Evolutionary conservation across 1,139 yeast genomes (phyloP).

Genomic region (Sporopachydermia cereana): DNA sequence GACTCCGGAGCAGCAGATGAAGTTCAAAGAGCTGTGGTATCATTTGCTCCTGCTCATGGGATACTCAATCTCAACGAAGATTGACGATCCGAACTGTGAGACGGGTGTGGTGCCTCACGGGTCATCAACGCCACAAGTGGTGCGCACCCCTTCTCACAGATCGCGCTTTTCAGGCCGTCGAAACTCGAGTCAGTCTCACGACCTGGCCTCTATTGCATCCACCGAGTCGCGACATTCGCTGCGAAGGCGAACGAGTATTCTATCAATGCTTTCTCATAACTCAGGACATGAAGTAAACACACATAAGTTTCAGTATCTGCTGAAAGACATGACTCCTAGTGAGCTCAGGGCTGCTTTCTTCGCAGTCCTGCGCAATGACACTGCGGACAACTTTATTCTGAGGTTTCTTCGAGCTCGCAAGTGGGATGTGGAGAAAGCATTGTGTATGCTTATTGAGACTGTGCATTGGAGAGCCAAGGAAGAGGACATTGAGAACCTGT

Average conservation of each 20-base stretch:
- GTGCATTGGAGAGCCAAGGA: slow-evolving; percentile 57
- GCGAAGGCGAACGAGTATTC: slow-evolving; percentile 14
- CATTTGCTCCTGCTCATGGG: slow-evolving; percentile 52
- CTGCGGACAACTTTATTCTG: slow-evolving; percentile 57
- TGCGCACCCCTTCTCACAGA: background rate
- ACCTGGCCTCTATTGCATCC: slow-evolving; percentile 14
- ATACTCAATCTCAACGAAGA: background rate
- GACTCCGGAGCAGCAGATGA: slow-evolving; percentile 49
- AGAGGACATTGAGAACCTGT: slow-evolving; percentile 42
- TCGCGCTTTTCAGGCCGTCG: background rate
- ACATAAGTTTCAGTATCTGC: slow-evolving; percentile 15
- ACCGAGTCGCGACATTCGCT: slow-evolving; percentile 14
- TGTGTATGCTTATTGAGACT: slow-evolving; percentile 56
- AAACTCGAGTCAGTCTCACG: background rate
- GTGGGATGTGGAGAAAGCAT: slow-evolving; percentile 50
- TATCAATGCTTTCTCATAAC: slow-evolving; percentile 11
- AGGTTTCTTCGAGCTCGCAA: slow-evolving; percentile 67
- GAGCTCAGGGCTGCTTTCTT: slow-evolving; percentile 38
- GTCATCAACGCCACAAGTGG: background rate
- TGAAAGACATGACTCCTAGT: slow-evolving; percentile 32
- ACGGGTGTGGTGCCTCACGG: background rate
- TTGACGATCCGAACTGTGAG: slow-evolving; percentile 4
- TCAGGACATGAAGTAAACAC: slow-evolving; percentile 14
- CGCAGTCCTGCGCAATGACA: slow-evolving; percentile 49
- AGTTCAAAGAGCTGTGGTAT: slow-evolving; percentile 69